These are phyloP conservation scores for Eimeria necatrix DNA, from an alignment of 169 alveolate species.

Conservation along the genomic window DNA sequence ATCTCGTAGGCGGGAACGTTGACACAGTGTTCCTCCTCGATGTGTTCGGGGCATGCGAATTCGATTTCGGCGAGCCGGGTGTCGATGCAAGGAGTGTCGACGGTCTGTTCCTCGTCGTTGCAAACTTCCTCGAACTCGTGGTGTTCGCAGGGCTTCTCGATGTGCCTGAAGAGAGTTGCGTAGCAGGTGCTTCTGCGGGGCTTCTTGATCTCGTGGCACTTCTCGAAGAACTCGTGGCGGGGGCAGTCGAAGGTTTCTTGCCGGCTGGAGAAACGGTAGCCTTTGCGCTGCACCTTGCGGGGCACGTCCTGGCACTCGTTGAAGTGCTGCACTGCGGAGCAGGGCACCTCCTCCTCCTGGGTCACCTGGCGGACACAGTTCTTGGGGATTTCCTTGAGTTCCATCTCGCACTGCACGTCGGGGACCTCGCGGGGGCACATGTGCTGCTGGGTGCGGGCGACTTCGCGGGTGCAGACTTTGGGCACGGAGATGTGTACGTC, in stretches of 20 bases:
- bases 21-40: slow-evolving; percentile 74
- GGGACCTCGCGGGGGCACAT: slow-evolving; percentile 73
- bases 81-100: slow-evolving; percentile 70
- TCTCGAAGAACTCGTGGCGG: slow-evolving; percentile 65
- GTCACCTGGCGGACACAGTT: slow-evolving; percentile 66
- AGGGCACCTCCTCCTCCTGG: slow-evolving; percentile 76
- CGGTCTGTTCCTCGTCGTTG: slow-evolving; percentile 50
- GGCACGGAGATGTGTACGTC: slow-evolving; percentile 74
- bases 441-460: slow-evolving; percentile 16
- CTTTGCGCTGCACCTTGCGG: slow-evolving; percentile 55
- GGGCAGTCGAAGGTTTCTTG: slow-evolving; percentile 76
- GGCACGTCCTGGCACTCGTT: slow-evolving; percentile 74
- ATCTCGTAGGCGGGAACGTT: slow-evolving; percentile 79
- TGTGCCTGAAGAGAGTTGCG: slow-evolving; percentile 66
- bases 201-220: slow-evolving; percentile 74
- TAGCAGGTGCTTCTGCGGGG: slow-evolving; percentile 63
- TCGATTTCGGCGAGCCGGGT: slow-evolving; percentile 56
- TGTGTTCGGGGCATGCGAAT: slow-evolving; percentile 76
- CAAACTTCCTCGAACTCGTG: slow-evolving; percentile 67
- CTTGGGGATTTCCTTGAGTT: slow-evolving; percentile 54
- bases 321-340: slow-evolving; percentile 46
- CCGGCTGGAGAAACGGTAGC: background rate
- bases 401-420: slow-evolving; percentile 78
- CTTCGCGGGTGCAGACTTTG: slow-evolving; percentile 69
- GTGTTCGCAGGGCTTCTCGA: slow-evolving; percentile 72